Conservation (phyloP, 306 rosid species). For the Quercus robur region DNA sequence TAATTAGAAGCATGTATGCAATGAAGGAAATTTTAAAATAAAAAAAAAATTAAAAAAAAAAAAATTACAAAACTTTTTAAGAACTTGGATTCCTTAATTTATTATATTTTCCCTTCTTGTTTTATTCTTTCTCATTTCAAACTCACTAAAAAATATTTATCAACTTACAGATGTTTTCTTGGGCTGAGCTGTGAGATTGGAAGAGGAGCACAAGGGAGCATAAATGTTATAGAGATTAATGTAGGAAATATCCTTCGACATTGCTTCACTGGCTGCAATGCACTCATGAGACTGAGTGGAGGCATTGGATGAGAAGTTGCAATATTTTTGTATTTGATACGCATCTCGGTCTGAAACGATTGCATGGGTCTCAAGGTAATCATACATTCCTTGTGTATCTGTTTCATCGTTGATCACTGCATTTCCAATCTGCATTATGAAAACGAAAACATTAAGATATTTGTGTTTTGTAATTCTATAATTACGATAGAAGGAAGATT, state of each 20-base stretch:
- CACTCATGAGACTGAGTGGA: constrained; percentile 18
- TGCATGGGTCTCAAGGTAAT: constrained; percentile 57
- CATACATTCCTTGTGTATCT: constrained; percentile 51
- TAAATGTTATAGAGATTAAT: constrained; percentile 67
- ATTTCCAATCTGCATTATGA: constrained; percentile 58
- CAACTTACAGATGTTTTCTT: constrained; percentile 49
- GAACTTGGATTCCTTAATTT: too few species aligned
- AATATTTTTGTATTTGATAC: constrained; percentile 15
- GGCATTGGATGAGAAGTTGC: constrained; percentile 41
- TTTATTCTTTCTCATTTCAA: too few species aligned
- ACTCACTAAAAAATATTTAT: neutral
- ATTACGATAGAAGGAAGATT: too few species aligned
- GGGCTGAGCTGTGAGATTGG: constrained; percentile 47
- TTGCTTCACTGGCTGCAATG: constrained; percentile 3
- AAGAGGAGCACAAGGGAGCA: constrained; percentile 43
- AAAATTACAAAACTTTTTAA: too few species aligned
- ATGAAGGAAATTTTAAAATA: too few species aligned
- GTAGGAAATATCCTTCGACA: neutral
- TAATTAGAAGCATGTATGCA: too few species aligned
- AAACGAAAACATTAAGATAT: neutral
- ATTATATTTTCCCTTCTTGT: too few species aligned
- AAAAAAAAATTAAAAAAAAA: too few species aligned
- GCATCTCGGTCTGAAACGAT: constrained; percentile 38
- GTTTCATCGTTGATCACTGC: constrained; percentile 68
- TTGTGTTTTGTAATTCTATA: neutral